These are phyloP conservation scores for Candida sithepensis DNA, from an alignment of 805 yeast genomes.

Conservation along the genomic window DNA sequence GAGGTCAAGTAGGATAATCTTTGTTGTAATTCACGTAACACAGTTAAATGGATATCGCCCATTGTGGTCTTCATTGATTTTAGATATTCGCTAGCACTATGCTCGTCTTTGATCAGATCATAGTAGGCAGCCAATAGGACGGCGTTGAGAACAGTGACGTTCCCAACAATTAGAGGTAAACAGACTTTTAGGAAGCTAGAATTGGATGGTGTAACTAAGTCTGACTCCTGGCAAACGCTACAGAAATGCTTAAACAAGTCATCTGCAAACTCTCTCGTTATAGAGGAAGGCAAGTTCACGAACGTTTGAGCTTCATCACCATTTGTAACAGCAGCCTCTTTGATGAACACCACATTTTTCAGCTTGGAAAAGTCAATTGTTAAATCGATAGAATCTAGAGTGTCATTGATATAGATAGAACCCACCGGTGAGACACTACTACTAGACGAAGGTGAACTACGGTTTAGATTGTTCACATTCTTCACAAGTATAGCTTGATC, in stretches of 20 bases:
- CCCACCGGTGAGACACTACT: not conserved
- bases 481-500: not conserved
- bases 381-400: conserved; percentile 6
- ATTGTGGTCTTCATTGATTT: not conserved
- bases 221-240: conserved; percentile 1
- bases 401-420: not conserved
- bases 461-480: not conserved
- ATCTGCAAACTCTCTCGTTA: conserved; percentile 9
- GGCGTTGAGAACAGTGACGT: conserved; percentile 12
- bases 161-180: conserved; percentile 18
- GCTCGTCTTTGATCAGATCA: conserved; percentile 3
- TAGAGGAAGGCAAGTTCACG: conserved; percentile 11
- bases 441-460: not conserved
- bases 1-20: conserved; percentile 13
- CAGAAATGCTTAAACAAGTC: conserved; percentile 12
- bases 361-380: conserved; percentile 6
- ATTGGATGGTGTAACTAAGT: not conserved
- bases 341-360: conserved; percentile 13
- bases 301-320: conserved; percentile 1
- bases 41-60: conserved; percentile 7
- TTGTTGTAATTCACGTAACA: conserved; percentile 10
- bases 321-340: conserved; percentile 12
- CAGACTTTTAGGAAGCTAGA: conserved; percentile 13
- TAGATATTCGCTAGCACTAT: not conserved
- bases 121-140: conserved; percentile 16